Percentiles rank a stretch among this genome's conserved stretches.
These are phyloP conservation scores for Talaromyces sp. DNA, from an alignment of 2,329 filamentous ascomycete species.

Conservation along the genomic window DNA sequence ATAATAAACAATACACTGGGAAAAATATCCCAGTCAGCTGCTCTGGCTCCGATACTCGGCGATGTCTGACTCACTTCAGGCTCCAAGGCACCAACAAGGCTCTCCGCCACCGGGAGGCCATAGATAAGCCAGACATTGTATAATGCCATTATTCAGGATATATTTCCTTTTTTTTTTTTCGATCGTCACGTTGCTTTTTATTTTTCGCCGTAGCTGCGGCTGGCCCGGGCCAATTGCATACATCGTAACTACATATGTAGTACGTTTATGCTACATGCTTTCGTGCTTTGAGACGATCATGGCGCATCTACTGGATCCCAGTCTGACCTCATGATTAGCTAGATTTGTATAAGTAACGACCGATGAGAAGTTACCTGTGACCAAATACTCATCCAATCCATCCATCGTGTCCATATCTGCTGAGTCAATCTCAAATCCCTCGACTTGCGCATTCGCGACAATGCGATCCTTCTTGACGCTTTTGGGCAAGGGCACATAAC, in stretches of 20 bases:
- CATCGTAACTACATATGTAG: neutral
- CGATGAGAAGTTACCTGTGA: conserved; percentile 58
- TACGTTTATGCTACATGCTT: neutral
- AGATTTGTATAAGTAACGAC: neutral
- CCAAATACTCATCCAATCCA: conserved; percentile 65
- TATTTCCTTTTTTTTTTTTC: neutral
- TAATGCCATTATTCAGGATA: conserved; percentile 2
- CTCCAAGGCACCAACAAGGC: neutral
- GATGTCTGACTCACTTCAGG: neutral
- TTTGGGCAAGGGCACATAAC: conserved; percentile 70
- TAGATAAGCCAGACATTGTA: conserved; percentile 4
- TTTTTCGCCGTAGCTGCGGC: neutral
- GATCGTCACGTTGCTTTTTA: neutral
- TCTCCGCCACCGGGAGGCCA: neutral
- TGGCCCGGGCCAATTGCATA: neutral
- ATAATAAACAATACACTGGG: neutral
- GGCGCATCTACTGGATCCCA: conserved; percentile 26
- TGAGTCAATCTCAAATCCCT: conserved; percentile 52
- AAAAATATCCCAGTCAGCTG: neutral
- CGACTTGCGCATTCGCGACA: conserved; percentile 61
- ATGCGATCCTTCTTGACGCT: conserved; percentile 62
- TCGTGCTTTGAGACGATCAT: conserved; percentile 2
- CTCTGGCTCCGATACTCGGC: conserved; percentile 1
- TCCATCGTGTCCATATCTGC: conserved; percentile 63
- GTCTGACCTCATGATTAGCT: conserved; percentile 9